These are phyloP conservation scores for Nyctanthes arbortristis DNA, from an alignment of 257 asterid genomes.

Conservation along the genomic window DNA sequence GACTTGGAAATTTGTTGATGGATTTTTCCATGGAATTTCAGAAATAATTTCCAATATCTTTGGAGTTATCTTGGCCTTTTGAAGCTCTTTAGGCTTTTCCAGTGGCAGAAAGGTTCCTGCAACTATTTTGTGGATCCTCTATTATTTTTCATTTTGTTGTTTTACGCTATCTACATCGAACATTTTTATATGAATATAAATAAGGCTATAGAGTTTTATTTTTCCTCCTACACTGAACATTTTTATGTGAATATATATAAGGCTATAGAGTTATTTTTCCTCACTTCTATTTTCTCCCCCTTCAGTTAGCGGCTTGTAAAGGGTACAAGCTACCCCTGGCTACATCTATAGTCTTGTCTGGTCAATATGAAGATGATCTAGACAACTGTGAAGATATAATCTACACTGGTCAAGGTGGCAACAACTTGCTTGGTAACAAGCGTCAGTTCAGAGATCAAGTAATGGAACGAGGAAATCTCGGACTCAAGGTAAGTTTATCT, in stretches of 20 bases:
- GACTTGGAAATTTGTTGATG: not conserved
- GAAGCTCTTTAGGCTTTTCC: not conserved
- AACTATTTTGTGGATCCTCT: not conserved
- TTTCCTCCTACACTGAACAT: not conserved
- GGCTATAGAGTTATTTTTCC: constrained; percentile 1
- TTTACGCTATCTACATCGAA: not conserved
- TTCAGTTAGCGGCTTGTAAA: constrained; percentile 38
- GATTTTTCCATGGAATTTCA: not conserved
- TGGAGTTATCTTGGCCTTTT: not conserved
- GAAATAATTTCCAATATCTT: not conserved
- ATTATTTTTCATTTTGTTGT: not conserved
- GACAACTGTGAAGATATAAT: constrained; percentile 76
- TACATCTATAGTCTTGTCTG: constrained; percentile 75
- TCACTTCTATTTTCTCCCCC: constrained; percentile 2
- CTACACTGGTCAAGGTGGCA: constrained; percentile 96
- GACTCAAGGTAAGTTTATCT: constrained; percentile 57
- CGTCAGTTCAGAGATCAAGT: constrained; percentile 73
- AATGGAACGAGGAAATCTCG: constrained; percentile 72
- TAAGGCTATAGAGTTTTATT: not conserved
- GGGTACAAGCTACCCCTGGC: constrained; percentile 58
- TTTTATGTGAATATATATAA: not conserved
- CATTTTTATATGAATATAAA: not conserved
- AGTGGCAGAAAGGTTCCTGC: not conserved
- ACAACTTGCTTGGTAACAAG: constrained; percentile 68
- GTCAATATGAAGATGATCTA: constrained; percentile 88